Evolutionary conservation across 2,329 filamentous ascomycete genomes (phyloP), one percentile per base, ranked within the genome.

Genomic region (Xylaria arbuscula): DNA sequence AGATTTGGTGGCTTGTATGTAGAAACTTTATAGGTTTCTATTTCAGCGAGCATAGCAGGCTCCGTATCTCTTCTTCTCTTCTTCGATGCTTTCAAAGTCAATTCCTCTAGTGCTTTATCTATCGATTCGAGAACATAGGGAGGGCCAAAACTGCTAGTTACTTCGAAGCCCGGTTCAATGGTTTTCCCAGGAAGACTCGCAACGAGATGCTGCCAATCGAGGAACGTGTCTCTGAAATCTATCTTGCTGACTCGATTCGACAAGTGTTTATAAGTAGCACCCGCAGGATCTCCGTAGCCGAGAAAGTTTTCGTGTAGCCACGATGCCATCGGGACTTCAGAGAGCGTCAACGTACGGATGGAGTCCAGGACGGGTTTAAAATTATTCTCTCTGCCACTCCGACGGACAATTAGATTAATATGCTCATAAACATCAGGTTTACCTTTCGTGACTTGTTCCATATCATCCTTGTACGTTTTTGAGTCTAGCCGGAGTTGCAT

Each of bases 281-380:
- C 91, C 36, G 93, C 88, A 66, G 96, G 95, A 79, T 99, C 94
- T 55, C 96, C 96, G 78, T 97, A 98, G 2, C 96, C 96, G n/a
- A 99, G 84, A 79, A 98, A 99, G 10, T 98, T 95, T 73, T 98
- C 96, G 76, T 97, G 93, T 51, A 99, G 85, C 96, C 96, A 99
- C 1, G 90, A 88, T 15, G 96, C 94, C 62, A 98, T 85, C 7
- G 93, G 92, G 22, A 95, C 90, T 74, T 97, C 93, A 0, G 94
- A 94, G 40, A 97, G 84, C 1, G 93, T 92, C 36, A 99, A 86
- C 71, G 89, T 92, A 76, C 92, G 93, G 77, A 99, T 97, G 0
- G 94, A 97, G 75, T 98, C 93, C 42, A 99, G 85, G 10, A 99
- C 90, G 10, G 94, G 90, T 77, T 93, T 97, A 85, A 99, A 99